phyloP scores from a whole-genome alignment of 2,329 filamentous ascomycete genomes.

The Ramularia collo-cygni region DNA sequence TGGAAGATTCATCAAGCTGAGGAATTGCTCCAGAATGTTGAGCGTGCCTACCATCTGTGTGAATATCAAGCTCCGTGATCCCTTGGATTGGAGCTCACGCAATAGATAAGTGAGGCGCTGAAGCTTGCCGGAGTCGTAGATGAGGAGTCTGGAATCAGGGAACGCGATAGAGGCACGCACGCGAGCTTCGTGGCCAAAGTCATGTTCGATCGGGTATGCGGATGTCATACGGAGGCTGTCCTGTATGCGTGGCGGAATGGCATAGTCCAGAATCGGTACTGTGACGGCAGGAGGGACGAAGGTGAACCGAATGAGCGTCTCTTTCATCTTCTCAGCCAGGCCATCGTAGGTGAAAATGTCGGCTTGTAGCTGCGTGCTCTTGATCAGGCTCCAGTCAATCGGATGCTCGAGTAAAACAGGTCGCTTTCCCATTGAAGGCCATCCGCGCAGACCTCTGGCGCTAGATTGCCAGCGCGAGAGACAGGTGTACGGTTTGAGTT shows the following conservation, averaged over 20 bases:
- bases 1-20: conserved; percentile 95
- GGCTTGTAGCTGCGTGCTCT: conserved; percentile 19
- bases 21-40: conserved; percentile 93
- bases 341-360: conserved; percentile 59
- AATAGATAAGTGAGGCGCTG: conserved; percentile 82
- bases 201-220: conserved; percentile 45
- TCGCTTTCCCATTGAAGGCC: conserved; percentile 16
- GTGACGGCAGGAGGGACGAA: conserved; percentile 88
- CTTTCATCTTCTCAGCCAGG: conserved; percentile 65
- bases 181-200: conserved; percentile 89
- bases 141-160: conserved; percentile 88
- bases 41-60: conserved; percentile 99
- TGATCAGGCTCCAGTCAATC: conserved; percentile 20
- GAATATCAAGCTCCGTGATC: conserved; percentile 93
- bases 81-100: conserved; percentile 77
- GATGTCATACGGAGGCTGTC: conserved; percentile 19
- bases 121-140: conserved; percentile 96
- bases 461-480: conserved; percentile 9
- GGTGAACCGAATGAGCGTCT: conserved; percentile 76
- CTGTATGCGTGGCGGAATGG: conserved; percentile 21
- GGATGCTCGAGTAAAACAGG: conserved; percentile 22
- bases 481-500: conserved; percentile 13
- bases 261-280: conserved; percentile 42
- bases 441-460: conserved; percentile 10
- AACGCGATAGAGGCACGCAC: conserved; percentile 94